Conservation (phyloP, 306 rosid genomes). For the Cotoneaster glaucophyllus region DNA sequence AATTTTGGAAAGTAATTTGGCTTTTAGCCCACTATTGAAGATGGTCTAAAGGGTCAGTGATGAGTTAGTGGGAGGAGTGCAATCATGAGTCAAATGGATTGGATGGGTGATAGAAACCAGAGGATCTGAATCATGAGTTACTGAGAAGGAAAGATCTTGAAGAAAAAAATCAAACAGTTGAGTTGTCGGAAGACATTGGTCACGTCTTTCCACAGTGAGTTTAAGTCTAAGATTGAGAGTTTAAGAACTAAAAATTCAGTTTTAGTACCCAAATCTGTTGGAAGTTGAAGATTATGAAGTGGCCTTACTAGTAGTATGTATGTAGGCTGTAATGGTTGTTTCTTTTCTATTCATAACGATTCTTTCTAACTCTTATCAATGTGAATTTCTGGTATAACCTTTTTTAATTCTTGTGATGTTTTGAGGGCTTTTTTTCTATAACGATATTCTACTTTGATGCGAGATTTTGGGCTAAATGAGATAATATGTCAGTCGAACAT, state of each 20-base stretch:
- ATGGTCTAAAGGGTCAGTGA: too few relatives aligned
- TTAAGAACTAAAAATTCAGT: slow-evolving; percentile 25
- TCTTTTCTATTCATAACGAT: neutral
- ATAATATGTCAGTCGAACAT: too few relatives aligned
- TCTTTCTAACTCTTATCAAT: neutral
- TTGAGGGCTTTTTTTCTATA: too few relatives aligned
- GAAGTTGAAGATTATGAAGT: neutral
- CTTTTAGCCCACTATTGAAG: too few relatives aligned
- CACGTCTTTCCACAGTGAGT: slow-evolving; percentile 48
- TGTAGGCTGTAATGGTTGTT: neutral
- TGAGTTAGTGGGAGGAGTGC: too few relatives aligned
- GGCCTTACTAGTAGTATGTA: too few relatives aligned
- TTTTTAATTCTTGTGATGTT: neutral
- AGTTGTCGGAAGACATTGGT: slow-evolving; percentile 49
- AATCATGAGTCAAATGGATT: too few relatives aligned
- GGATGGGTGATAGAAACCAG: slow-evolving; percentile 6
- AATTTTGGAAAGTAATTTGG: too few relatives aligned
- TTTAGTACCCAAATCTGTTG: slow-evolving; percentile 3
- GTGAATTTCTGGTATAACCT: neutral
- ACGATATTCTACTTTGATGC: too few relatives aligned
- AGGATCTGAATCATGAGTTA: slow-evolving; percentile 48
- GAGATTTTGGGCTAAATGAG: too few relatives aligned
- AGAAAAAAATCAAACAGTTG: slow-evolving; percentile 57
- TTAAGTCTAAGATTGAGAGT: slow-evolving; percentile 48
- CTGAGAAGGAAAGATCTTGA: slow-evolving; percentile 71